Evolutionary conservation across 306 rosid species (phyloP), one percentile per base, ranked within the genome.

Genomic region (Begonia loranthoides): DNA sequence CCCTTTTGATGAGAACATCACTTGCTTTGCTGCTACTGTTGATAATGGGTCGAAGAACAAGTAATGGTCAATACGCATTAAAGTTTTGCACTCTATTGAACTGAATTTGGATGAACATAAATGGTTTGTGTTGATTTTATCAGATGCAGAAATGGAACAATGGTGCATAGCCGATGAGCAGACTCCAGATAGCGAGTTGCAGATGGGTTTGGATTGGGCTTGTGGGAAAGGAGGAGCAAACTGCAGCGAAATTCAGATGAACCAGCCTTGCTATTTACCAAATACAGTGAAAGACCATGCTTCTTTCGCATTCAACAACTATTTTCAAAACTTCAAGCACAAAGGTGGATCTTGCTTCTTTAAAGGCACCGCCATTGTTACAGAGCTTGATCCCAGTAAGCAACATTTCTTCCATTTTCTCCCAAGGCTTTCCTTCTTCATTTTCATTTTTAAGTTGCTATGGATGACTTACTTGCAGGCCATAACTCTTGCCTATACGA

Each of bases 141-240:
- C 49, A 17, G 67, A 67, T 49, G 83, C 73, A 3, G 81, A 85
- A 49, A 63, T 41, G 14, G 76, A 84, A 72, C 78, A 77, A 59
- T 89, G 97, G 94, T 89, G 95, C 59, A 55, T 77, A 53, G 84
- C 95, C 4, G 94, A 89, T 52, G 87, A 76, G 55, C 97, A 90
- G 59, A 74, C 56, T 49, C 66, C 81, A 0, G 87, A 79, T 22
- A 9, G 45, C 5, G 90, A 82, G 69, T 33, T 89, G 64, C 97
- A 17, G 40, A 21, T n/a, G 28, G 60, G 12, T 19, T 43, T 43
- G 46, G 70, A 49, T 60, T 56, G 12, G 0, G 4, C 50, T 9
- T 57, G 4, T 12, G 50, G 61, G 49, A 54, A 51, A 34, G 46
- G 22, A 51, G 34, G 6, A 24, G 34, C 34, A 4, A 24, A 24